Base-by-base conservation (phyloP, 257 asterid genomes). In the Verbascum thapsus region DNA sequence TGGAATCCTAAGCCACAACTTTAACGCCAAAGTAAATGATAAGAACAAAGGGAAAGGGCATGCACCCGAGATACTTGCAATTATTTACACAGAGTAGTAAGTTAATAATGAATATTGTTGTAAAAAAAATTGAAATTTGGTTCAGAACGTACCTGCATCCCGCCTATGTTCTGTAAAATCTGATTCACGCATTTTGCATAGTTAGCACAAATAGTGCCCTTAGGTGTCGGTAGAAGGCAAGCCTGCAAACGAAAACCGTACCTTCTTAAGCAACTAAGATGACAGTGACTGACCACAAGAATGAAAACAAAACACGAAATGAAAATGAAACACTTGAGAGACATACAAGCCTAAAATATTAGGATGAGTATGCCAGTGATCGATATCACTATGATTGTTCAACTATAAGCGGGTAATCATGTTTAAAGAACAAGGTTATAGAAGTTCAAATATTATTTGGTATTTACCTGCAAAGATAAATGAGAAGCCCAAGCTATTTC, bases 401-500 rank as follows among this genome's bases (percentile, higher is more conserved):
- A 49, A 53, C 48, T 10, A 11, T 53, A 23, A 51, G 40, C 41
- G 9, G 23, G 44, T 19, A 63, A 58, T 34, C 9, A n/a, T 18
- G 59, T 42, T 37, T 16, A 39, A 40, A 49, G 42, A 68, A 39
- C 41, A 51, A n/a, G 40, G 39, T 35, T 40, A 2, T 58, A 56
- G 32, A 26, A 67, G 44, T 7, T 37, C 16, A 26, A 23, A 22
- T 44, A 52, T 47, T 16, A 40, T 17, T 32, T 26, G 43, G 18
- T 19, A 58, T 58, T 70, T 72, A 89, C 98, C 96, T 88, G 99
- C 79, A 94, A 70, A 54, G 96, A 90, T 37, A 90, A 95, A 72
- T 94, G 99, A 76, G 96, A 84, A 65, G 97, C 99, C 99, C 99
- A 94, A 51, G 97, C 85, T 61, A 94, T 84, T 80, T 94, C 97